Percentiles rank a stretch among this genome's conserved stretches.
These are phyloP conservation scores for Gossypioides kirkii DNA, from an alignment of 345 rosid genomes.

Conservation along the genomic window DNA sequence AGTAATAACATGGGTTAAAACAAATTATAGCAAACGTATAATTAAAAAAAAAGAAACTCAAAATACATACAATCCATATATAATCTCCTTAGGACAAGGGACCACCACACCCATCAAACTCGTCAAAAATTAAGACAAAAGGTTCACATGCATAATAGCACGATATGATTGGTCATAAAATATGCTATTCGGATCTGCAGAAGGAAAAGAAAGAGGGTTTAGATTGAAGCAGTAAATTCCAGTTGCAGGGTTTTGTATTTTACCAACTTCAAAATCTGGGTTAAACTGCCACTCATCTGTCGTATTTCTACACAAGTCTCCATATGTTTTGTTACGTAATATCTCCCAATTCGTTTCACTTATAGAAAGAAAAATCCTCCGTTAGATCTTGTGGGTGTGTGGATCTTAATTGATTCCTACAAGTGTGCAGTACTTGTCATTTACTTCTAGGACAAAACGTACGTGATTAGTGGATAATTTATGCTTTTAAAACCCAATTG, in stretches of 20 bases:
- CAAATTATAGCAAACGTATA: no score
- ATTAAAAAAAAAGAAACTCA: neutral
- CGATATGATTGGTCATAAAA: neutral
- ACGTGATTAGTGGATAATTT: conserved; percentile 7
- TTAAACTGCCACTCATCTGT: neutral
- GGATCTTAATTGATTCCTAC: neutral
- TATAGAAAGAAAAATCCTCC: neutral
- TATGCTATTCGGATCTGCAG: neutral
- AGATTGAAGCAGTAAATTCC: neutral
- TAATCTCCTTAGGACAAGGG: neutral
- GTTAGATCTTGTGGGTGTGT: neutral
- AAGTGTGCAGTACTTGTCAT: neutral
- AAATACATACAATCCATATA: neutral
- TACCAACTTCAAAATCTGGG: neutral
- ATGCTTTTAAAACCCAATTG: neutral
- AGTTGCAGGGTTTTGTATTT: neutral
- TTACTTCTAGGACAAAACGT: neutral
- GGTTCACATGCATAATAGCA: conserved; percentile 10
- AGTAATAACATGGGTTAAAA: neutral
- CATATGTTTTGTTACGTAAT: neutral
- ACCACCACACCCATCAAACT: conserved; percentile 3
- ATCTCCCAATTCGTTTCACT: neutral
- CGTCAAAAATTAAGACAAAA: neutral
- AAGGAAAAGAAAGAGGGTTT: neutral
- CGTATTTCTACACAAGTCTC: neutral